A percentile compares a stretch with the other conserved stretches of the same genome.
Conservation (phyloP, 2,329 filamentous ascomycete species). For the Karstenula rhodostoma region DNA sequence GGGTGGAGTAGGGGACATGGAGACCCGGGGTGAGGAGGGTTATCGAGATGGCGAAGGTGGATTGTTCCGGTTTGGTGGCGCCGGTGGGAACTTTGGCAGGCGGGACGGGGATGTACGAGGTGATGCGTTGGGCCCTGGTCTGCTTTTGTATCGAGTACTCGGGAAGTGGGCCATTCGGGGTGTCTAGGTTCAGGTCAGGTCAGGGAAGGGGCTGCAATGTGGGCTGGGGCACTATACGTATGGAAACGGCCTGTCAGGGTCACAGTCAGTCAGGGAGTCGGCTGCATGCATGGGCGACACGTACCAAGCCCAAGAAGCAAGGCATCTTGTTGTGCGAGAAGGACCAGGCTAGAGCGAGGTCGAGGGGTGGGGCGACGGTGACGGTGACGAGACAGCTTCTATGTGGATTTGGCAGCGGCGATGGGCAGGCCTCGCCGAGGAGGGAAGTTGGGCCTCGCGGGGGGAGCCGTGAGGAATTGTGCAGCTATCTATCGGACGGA, state of each 20-base stretch:
- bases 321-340: conserved; percentile 65
- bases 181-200: conserved; percentile 61
- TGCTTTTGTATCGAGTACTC: conserved; percentile 97
- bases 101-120: conserved; percentile 95
- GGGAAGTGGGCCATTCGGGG: conserved; percentile 77
- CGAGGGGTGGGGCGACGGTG: background rate
- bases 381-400: background rate
- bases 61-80: conserved; percentile 81
- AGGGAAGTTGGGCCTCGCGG: background rate
- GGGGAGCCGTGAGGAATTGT: background rate
- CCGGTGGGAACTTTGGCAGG: conserved; percentile 77
- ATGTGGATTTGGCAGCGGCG: background rate
- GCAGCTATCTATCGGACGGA: conserved; percentile 15
- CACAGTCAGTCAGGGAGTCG: background rate
- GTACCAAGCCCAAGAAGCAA: conserved; percentile 97
- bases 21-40: conserved; percentile 89
- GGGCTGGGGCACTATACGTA: conserved; percentile 7
- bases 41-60: conserved; percentile 97
- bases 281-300: conserved; percentile 64
- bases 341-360: conserved; percentile 1
- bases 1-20: conserved; percentile 90
- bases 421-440: background rate
- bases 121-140: conserved; percentile 89
- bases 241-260: conserved; percentile 6
- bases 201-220: background rate